These are phyloP conservation scores for Microbotryum silenes-acaulis DNA, from an alignment of 1,284 basidiomycete genomes.

Conservation along the genomic window DNA sequence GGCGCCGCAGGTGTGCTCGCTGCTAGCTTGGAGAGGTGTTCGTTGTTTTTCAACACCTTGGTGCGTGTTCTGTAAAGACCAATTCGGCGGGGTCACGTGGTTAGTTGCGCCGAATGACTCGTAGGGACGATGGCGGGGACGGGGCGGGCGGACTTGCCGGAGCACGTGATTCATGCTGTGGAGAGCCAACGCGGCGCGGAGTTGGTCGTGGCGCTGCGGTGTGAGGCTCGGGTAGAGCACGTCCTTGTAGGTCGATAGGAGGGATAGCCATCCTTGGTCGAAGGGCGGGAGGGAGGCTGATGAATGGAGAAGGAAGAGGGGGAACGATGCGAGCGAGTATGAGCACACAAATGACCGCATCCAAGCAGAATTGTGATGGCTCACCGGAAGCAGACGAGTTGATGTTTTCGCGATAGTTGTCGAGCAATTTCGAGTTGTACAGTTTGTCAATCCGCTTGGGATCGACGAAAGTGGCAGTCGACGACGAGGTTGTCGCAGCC, in stretches of 20 bases:
- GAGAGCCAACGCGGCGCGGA: slow-evolving; percentile 60
- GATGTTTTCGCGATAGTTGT: slow-evolving; percentile 35
- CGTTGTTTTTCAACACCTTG: slow-evolving; percentile 87
- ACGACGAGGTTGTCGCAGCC: neutral
- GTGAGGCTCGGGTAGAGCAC: slow-evolving; percentile 60
- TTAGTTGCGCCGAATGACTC: neutral
- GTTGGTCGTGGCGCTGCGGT: slow-evolving; percentile 41
- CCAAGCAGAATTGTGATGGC: too few species aligned
- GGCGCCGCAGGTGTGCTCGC: slow-evolving; percentile 44
- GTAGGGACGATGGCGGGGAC: too few species aligned
- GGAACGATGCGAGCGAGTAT: too few species aligned
- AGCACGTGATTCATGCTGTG: slow-evolving; percentile 77
- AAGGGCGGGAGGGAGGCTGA: neutral
- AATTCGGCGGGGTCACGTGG: slow-evolving; percentile 27
- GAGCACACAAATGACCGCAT: too few species aligned
- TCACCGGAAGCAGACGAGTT: slow-evolving; percentile 29
- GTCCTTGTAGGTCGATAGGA: slow-evolving; percentile 54
- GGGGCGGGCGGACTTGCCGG: slow-evolving; percentile 52
- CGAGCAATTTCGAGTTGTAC: slow-evolving; percentile 30
- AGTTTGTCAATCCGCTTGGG: neutral
- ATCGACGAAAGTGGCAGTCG: neutral
- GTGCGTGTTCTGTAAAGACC: slow-evolving; percentile 66
- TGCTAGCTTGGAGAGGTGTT: slow-evolving; percentile 62
- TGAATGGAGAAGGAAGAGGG: too few species aligned
- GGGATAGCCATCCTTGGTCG: slow-evolving; percentile 45